These are phyloP conservation scores for Tetrahymena malaccensis DNA, from an alignment of 73 alveolate genomes.

Conservation along the genomic window DNA sequence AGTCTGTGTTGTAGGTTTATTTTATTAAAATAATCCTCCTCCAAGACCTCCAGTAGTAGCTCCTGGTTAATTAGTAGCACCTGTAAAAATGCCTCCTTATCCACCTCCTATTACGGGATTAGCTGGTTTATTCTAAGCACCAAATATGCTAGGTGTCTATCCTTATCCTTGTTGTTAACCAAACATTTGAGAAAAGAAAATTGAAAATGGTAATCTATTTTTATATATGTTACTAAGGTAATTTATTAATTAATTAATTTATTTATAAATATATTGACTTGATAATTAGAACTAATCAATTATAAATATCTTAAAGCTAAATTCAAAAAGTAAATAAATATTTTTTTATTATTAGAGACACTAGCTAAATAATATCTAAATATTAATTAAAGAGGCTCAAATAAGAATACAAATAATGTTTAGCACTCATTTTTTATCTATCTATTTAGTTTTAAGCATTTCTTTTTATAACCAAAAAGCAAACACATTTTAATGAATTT, in stretches of 20 bases:
- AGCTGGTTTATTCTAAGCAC: neutral
- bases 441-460: too few species aligned
- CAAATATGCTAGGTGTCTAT: too few species aligned
- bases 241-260: neutral
- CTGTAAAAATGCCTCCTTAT: neutral
- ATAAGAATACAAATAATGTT: neutral
- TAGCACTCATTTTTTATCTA: neutral
- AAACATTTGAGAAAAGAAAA: too few species aligned
- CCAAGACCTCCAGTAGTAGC: neutral
- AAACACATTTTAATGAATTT: too few species aligned
- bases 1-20: neutral
- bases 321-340: neutral
- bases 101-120: neutral
- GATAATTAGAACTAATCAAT: neutral
- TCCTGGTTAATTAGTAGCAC: neutral
- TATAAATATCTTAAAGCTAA: neutral
- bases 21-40: neutral
- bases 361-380: neutral
- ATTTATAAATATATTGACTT: too few species aligned
- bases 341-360: neutral
- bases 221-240: too few species aligned
- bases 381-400: neutral
- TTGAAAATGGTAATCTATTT: too few species aligned
- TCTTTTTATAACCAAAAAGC: too few species aligned
- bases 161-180: too few species aligned